phyloP scores from a whole-genome alignment of 805 yeast genomes.

The Candida pseudofarinosa region DNA sequence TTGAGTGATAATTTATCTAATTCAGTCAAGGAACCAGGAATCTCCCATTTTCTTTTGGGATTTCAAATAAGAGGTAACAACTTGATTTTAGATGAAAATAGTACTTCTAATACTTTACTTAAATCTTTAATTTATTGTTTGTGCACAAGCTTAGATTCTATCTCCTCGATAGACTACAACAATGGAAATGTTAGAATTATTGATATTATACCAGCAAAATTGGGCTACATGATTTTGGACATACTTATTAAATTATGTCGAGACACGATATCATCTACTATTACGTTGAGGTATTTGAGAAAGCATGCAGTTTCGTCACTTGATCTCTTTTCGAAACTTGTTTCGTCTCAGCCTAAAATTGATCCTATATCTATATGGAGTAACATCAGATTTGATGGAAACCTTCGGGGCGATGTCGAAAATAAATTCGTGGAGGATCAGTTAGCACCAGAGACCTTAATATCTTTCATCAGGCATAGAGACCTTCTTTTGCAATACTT shows the following conservation, averaged over 20 bases:
- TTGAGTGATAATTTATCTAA: conserved; percentile 45
- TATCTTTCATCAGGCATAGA: conserved; percentile 60
- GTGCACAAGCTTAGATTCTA: conserved; percentile 40
- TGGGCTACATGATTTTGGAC: conserved; percentile 58
- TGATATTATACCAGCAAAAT: conserved; percentile 51
- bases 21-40: conserved; percentile 41
- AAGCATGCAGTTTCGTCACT: conserved; percentile 18
- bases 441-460: conserved; percentile 47
- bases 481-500: conserved; percentile 59
- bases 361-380: conserved; percentile 54
- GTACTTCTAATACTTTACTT: conserved; percentile 55
- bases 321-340: conserved; percentile 48
- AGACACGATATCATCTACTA: conserved; percentile 48
- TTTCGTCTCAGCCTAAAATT: conserved; percentile 52
- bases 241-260: conserved; percentile 60
- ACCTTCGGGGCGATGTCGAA: conserved; percentile 21
- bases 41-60: conserved; percentile 77
- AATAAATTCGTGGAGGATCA: conserved; percentile 34
- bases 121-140: conserved; percentile 50
- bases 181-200: conserved; percentile 33
- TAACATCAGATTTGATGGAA: conserved; percentile 40
- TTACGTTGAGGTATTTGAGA: conserved; percentile 52
- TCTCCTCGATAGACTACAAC: conserved; percentile 35
- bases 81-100: conserved; percentile 54
- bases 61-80: conserved; percentile 48